phyloP scores from a whole-genome alignment of 2,329 filamentous ascomycete genomes.

The Pseudogymnoascus sp. region DNA sequence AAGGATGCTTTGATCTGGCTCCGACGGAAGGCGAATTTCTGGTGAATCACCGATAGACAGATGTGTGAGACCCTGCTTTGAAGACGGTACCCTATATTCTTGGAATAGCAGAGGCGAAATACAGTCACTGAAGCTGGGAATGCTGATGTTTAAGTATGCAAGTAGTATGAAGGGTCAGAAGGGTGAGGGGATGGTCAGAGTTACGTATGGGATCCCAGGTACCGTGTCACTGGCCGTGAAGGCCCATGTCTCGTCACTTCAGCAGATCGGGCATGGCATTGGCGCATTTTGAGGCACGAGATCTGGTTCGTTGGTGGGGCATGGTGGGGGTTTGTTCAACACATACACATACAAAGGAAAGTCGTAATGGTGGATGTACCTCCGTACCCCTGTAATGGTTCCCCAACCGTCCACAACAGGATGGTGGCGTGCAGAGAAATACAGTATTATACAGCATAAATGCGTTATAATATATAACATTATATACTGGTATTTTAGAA shows the following conservation, averaged over 20 bases:
- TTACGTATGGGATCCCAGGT: slow-evolving; percentile 9
- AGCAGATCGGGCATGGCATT: neutral
- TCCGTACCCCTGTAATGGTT: neutral
- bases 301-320: slow-evolving; percentile 6
- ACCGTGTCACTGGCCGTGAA: slow-evolving; percentile 4
- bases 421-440: neutral
- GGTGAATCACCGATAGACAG: neutral
- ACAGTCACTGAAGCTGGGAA: neutral
- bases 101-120: neutral
- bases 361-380: neutral
- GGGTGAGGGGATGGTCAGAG: neutral
- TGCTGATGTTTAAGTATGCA: neutral
- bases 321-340: slow-evolving; percentile 5
- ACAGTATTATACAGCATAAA: neutral
- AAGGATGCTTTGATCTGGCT: neutral
- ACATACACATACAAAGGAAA: neutral
- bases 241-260: slow-evolving; percentile 6
- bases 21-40: neutral
- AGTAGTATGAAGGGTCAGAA: neutral
- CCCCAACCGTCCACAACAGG: neutral
- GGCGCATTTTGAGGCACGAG: slow-evolving; percentile 4
- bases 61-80: slow-evolving; percentile 1
- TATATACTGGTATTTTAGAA: neutral
- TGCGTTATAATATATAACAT: neutral
- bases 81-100: neutral